phyloP scores from a whole-genome alignment of 116 monocot species.

The Cymodocea nodosa region DNA sequence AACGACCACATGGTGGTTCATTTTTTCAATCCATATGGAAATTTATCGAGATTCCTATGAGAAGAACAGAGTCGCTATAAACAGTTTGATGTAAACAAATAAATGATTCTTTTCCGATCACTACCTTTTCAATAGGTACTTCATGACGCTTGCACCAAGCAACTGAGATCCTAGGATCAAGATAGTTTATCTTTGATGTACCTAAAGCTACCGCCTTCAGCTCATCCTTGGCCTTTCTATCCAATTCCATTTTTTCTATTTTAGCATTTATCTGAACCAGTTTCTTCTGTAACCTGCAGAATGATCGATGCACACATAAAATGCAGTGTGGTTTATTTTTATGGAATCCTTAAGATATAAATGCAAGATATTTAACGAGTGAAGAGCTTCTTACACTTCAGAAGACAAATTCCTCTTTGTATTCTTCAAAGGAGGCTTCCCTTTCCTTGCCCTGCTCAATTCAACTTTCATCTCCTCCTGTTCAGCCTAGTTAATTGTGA shows the following conservation, averaged over 20 bases:
- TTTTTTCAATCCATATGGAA: too few relatives aligned
- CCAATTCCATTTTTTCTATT: constrained; percentile 90
- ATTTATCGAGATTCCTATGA: too few relatives aligned
- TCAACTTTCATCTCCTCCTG: constrained; percentile 62
- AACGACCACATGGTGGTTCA: too few relatives aligned
- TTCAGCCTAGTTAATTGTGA: constrained; percentile 32
- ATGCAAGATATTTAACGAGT: too few relatives aligned
- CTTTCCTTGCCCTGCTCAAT: constrained; percentile 67
- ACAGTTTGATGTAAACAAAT: too few relatives aligned
- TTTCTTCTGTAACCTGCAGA: constrained; percentile 61
- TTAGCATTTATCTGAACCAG: constrained; percentile 48
- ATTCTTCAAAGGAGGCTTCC: constrained; percentile 76
- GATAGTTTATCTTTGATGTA: constrained; percentile 96
- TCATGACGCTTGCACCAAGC: constrained; percentile 99
- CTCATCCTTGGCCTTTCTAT: constrained; percentile 72
- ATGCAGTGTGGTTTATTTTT: too few relatives aligned
- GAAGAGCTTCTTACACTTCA: constrained; percentile 44
- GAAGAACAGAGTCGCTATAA: too few relatives aligned
- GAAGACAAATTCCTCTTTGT: constrained; percentile 55
- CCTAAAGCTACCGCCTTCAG: constrained; percentile 91
- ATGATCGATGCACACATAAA: too few relatives aligned
- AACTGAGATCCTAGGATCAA: constrained; percentile 96
- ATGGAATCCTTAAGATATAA: too few relatives aligned
- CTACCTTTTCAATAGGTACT: constrained; percentile 97
- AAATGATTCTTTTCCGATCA: too few relatives aligned